Evolutionary conservation across 2,329 filamentous ascomycete genomes (phyloP).

Genomic region (Phialophora expanda): DNA sequence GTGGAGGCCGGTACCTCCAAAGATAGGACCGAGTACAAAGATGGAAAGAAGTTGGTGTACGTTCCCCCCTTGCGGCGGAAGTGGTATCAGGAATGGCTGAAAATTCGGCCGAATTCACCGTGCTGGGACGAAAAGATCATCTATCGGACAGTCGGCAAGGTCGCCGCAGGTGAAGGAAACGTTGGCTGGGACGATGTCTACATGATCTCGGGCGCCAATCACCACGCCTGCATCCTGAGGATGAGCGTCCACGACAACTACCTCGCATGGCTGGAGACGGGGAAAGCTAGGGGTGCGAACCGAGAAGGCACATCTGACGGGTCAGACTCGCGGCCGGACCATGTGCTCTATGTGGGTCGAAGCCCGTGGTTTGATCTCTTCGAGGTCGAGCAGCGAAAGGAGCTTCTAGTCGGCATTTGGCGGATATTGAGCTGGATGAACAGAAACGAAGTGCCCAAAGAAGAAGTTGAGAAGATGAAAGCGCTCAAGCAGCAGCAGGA

Average conservation of each 20-base stretch:
- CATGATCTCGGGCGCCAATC: constrained; percentile 50
- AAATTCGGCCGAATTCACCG: constrained; percentile 33
- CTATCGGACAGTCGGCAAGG: constrained; percentile 35
- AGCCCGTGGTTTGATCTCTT: constrained; percentile 67
- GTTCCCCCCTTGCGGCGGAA: constrained; percentile 37
- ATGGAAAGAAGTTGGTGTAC: constrained; percentile 36
- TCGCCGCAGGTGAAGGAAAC: constrained; percentile 18
- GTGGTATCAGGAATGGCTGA: constrained; percentile 39
- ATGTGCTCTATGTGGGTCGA: constrained; percentile 58
- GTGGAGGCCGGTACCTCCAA: constrained; percentile 14
- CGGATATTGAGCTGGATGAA: constrained; percentile 61
- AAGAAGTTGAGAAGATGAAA: constrained; percentile 35
- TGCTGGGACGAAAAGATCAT: constrained; percentile 39
- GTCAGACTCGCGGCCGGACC: constrained; percentile 31
- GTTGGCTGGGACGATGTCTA: constrained; percentile 33
- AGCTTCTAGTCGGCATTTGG: constrained; percentile 64
- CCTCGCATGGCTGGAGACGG: constrained; percentile 59
- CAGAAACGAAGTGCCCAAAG: constrained; percentile 41
- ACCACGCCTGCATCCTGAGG: constrained; percentile 65
- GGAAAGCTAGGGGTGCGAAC: not conserved
- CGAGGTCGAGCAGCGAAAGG: constrained; percentile 58
- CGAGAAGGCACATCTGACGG: not conserved
- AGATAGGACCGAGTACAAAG: constrained; percentile 34
- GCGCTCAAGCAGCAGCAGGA: constrained; percentile 15
- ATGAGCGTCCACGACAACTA: constrained; percentile 63